Evolutionary conservation across 768 basidiomycete genomes (phyloP).

Genomic region (Boletus tomentosulus): DNA sequence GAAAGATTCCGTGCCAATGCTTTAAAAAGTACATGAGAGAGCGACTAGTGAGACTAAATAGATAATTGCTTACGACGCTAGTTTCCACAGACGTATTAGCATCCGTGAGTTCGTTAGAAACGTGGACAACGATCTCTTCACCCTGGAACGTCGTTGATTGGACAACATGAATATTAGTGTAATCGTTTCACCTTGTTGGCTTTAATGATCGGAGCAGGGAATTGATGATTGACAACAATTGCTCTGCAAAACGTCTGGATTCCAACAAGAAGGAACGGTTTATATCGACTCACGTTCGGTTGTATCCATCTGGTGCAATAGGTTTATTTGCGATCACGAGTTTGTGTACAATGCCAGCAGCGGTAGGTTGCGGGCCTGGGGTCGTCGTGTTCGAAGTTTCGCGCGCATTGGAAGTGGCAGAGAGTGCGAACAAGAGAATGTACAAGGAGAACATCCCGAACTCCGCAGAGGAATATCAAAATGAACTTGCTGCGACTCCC

Average conservation of each 20-base stretch:
- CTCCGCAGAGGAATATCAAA: neutral
- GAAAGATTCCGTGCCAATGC: slow-evolving; percentile 46
- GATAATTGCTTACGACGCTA: neutral
- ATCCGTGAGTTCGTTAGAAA: slow-evolving; percentile 1
- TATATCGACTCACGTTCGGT: neutral
- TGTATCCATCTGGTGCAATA: neutral
- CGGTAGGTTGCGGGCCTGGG: neutral
- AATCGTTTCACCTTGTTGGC: neutral
- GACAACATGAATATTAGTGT: too few relatives aligned
- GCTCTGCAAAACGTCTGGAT: neutral
- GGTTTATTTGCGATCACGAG: neutral
- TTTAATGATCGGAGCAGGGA: neutral
- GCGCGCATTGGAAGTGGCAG: neutral
- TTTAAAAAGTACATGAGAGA: neutral
- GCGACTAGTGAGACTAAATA: neutral
- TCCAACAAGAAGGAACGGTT: too few relatives aligned
- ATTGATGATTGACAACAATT: neutral
- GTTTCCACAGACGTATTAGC: neutral
- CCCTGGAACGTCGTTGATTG: neutral
- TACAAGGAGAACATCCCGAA: neutral
- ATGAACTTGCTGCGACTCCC: neutral
- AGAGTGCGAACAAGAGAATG: neutral
- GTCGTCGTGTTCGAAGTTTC: neutral
- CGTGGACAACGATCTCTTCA: neutral
- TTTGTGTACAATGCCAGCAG: neutral